Percentiles rank a stretch among this genome's conserved stretches.
These are phyloP conservation scores for Microbotryomycetes sp. DNA, from an alignment of 1,284 basidiomycete species.

Conservation along the genomic window DNA sequence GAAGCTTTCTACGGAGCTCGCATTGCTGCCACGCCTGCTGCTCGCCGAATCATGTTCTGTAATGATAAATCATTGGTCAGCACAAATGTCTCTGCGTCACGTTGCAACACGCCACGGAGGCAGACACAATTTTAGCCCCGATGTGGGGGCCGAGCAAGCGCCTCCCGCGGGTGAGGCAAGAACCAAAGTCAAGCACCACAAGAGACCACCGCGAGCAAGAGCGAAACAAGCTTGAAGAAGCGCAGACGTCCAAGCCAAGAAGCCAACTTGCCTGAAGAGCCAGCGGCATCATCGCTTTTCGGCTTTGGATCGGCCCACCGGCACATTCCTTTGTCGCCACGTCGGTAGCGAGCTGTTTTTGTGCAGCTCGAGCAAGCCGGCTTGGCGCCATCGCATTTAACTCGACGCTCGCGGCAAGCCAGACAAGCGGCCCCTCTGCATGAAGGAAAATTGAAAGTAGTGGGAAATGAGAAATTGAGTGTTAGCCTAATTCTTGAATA, in stretches of 20 bases:
- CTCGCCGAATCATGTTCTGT: too few relatives aligned
- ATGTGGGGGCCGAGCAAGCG: background rate
- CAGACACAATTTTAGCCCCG: too few relatives aligned
- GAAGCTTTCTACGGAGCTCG: too few relatives aligned
- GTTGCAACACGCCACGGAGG: too few relatives aligned
- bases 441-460: too few relatives aligned
- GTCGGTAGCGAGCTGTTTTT: background rate
- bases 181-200: too few relatives aligned
- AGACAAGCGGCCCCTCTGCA: background rate
- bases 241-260: background rate
- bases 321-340: background rate
- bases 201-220: too few relatives aligned
- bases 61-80: too few relatives aligned
- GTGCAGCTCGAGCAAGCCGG: background rate
- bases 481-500: background rate
- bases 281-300: background rate
- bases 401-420: background rate
- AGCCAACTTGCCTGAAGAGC: background rate
- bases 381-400: background rate
- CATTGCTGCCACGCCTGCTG: too few relatives aligned
- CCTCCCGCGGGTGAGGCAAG: background rate
- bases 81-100: too few relatives aligned
- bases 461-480: too few relatives aligned
- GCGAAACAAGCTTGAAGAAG: background rate
- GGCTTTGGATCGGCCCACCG: background rate